Evolutionary conservation across 352 stramenopile species (phyloP).

Genomic region (Thalassiosira livingstoniorum): DNA sequence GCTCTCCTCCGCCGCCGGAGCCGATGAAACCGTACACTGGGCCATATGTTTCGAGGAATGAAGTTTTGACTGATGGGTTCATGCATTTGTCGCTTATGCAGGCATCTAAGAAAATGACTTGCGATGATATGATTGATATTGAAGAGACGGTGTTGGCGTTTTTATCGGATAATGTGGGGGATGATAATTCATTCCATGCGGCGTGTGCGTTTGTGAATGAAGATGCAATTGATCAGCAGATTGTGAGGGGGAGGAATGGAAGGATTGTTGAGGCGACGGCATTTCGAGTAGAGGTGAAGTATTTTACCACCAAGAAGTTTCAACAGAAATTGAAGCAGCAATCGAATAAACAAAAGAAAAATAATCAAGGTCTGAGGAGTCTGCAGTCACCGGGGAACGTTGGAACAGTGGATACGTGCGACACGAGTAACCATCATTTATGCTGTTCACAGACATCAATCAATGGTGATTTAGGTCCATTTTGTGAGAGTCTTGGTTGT

Average conservation of each 20-base stretch:
- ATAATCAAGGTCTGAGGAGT: neutral
- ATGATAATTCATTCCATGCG: conserved; percentile 20
- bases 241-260: conserved; percentile 14
- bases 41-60: conserved; percentile 12
- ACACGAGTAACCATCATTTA: conserved; percentile 27
- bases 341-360: neutral
- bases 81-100: conserved; percentile 32
- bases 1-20: neutral
- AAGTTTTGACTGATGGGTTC: conserved; percentile 7
- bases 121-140: conserved; percentile 23
- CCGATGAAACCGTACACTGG: conserved; percentile 5
- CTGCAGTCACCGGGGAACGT: neutral
- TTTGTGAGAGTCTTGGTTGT: conserved; percentile 22
- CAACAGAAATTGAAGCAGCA: neutral
- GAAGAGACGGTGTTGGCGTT: conserved; percentile 26
- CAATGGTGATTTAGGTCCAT: conserved; percentile 19
- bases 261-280: conserved; percentile 8
- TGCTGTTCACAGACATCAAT: conserved; percentile 24
- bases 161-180: conserved; percentile 20
- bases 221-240: conserved; percentile 7
- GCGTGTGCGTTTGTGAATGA: conserved; percentile 25
- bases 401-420: conserved; percentile 4
- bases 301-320: conserved; percentile 19
- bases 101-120: neutral
- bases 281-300: conserved; percentile 13